Evolutionary conservation across 2,329 filamentous ascomycete genomes (phyloP).

Genomic region (Aspergillus flavus): DNA sequence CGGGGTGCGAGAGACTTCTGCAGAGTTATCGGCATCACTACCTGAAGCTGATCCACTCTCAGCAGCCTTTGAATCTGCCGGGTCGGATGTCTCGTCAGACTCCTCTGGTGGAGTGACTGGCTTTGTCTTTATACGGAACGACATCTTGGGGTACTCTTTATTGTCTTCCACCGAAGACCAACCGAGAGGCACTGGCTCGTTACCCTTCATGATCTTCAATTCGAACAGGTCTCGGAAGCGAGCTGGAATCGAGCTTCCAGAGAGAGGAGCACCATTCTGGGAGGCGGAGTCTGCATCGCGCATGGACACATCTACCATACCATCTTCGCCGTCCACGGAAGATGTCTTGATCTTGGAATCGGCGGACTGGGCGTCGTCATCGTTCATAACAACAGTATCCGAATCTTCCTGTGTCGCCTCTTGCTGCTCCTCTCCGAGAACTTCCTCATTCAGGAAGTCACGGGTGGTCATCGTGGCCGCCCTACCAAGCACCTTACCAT

Average conservation of each 20-base stretch:
- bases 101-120: constrained; percentile 18
- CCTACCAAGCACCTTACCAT: constrained; percentile 77
- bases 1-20: constrained; percentile 13
- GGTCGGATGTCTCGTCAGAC: constrained; percentile 4
- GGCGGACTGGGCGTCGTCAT: constrained; percentile 64
- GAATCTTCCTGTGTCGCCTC: constrained; percentile 59
- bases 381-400: constrained; percentile 68
- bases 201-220: constrained; percentile 65
- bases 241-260: constrained; percentile 62
- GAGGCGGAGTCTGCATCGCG: constrained; percentile 54
- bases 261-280: constrained; percentile 29
- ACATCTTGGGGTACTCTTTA: constrained; percentile 59
- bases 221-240: constrained; percentile 74
- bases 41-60: constrained; percentile 31
- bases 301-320: constrained; percentile 88
- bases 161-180: constrained; percentile 66
- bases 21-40: constrained; percentile 13
- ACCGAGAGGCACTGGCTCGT: constrained; percentile 68
- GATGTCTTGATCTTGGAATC: constrained; percentile 73
- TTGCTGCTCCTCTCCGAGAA: constrained; percentile 52
- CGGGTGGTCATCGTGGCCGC: constrained; percentile 76
- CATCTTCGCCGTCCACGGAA: constrained; percentile 86
- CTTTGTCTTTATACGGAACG: constrained; percentile 47
- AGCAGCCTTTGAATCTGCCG: constrained; percentile 14
- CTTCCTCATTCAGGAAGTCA: constrained; percentile 60